Base-by-base conservation (phyloP, 2,329 filamentous ascomycete genomes). In the Colletotrichum sp. region DNA sequence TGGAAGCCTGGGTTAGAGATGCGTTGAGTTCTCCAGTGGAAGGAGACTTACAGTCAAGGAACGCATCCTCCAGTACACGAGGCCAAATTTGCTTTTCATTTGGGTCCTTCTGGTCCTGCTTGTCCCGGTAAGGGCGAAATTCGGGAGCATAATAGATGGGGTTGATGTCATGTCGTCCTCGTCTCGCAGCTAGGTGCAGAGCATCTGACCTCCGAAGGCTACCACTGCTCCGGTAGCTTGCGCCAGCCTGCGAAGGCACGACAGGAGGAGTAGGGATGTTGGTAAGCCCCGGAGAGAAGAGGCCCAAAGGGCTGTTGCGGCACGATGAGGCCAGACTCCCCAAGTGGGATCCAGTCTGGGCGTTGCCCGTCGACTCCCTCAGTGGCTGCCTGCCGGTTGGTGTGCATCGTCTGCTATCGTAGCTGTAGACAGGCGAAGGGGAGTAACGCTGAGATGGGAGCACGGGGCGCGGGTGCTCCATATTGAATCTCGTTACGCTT, bases 61-160 rank as follows among this genome's bases (percentile, higher is more conserved):
- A 94, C 38, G 91, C 90, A 85, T 91, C 88, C 81, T 94, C 92
- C 10, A 94, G 86, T 78, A 91, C 88, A 5, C 91, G 87, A 70
- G 92, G 87, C 92, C 92, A 90, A 82, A 89, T 91, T 76, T 89
- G 87, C 79, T 92, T 91, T 78, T 91, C 88, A 79, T 92, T 91
- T 73, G 89, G 88, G 73, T 91, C 90, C 81, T 93, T 93, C 83
- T 92, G 90, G 77, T 88, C 89, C 83, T 93, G 92, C 81, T 92
- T 90, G 80, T 89, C 89, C 78, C 92, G 89, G 83, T 94, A 94
- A 78, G 92, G 90, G 75, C 90, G 88, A 80, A 94, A 94, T 76
- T 92, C 89, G 18, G 89, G 88, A 78, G 91, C 91, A 72, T 89
- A 87, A 79, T 91, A 91, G 78, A 93, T 89, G 61, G 92, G 91